Evolutionary conservation across 2,329 filamentous ascomycete genomes (phyloP).

Genomic region (Chaetomiaceae sp.): DNA sequence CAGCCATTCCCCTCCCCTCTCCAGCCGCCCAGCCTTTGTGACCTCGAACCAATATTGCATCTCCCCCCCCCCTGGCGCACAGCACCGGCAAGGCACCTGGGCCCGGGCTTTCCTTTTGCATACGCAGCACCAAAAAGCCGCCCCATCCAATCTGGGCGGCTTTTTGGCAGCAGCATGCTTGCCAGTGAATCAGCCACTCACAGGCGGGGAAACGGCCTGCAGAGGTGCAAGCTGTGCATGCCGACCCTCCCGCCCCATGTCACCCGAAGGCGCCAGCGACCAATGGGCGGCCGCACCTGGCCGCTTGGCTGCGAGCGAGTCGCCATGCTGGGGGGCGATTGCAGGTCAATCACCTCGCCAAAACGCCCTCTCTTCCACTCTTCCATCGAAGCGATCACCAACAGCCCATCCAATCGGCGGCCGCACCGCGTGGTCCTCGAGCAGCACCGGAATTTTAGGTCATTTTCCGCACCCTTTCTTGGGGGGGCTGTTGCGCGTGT

Average conservation of each 20-base stretch:
- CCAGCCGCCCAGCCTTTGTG: constrained; percentile 27
- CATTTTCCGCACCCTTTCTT: no score
- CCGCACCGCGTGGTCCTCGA: neutral
- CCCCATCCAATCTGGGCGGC: constrained; percentile 22
- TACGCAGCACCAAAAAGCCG: constrained; percentile 13
- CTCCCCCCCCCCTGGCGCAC: constrained; percentile 11
- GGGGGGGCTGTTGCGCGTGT: no score
- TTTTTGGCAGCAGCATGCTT: constrained; percentile 19
- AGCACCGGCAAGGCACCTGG: constrained; percentile 8
- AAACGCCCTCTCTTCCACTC: constrained; percentile 9
- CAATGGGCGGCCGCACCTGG: constrained; percentile 20
- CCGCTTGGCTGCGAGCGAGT: constrained; percentile 23
- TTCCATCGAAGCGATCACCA: constrained; percentile 21
- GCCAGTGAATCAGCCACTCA: constrained; percentile 18
- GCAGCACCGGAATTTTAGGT: neutral
- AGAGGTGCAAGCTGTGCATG: constrained; percentile 21
- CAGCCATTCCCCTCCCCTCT: constrained; percentile 23
- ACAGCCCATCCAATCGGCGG: constrained; percentile 16
- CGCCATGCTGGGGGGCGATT: constrained; percentile 20
- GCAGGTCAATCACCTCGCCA: constrained; percentile 21
- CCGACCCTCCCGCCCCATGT: constrained; percentile 26
- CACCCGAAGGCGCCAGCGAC: constrained; percentile 9
- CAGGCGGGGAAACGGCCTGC: constrained; percentile 15
- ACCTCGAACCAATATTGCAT: constrained; percentile 20
- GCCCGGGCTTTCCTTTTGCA: constrained; percentile 6